phyloP scores from a whole-genome alignment of 345 rosid genomes.

The Camelina sativa region DNA sequence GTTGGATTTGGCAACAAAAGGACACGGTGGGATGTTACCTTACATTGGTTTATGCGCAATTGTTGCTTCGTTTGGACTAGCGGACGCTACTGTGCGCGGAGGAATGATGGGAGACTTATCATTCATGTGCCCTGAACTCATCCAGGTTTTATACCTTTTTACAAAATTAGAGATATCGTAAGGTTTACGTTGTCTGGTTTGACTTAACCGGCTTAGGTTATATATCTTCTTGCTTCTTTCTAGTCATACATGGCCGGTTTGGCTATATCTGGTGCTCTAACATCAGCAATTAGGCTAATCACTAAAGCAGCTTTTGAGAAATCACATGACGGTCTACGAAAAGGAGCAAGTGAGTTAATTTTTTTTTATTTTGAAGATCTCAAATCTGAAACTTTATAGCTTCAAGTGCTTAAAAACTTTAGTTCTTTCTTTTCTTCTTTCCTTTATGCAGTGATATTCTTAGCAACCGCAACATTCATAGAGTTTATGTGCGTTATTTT shows the following conservation, averaged over 20 bases:
- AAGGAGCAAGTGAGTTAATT: conserved; percentile 68
- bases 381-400: conserved; percentile 23
- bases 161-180: not conserved
- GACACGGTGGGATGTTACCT: conserved; percentile 71
- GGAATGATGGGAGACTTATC: conserved; percentile 90
- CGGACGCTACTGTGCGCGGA: conserved; percentile 83
- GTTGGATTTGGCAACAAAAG: conserved; percentile 79
- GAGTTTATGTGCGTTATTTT: conserved; percentile 67
- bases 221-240: conserved; percentile 16
- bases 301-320: conserved; percentile 81
- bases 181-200: not conserved
- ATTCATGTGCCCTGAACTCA: conserved; percentile 83
- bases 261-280: conserved; percentile 78
- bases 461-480: conserved; percentile 61
- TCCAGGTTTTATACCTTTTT: conserved; percentile 56
- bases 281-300: conserved; percentile 73
- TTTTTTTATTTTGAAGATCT: not conserved
- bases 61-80: conserved; percentile 69
- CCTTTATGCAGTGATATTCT: conserved; percentile 61
- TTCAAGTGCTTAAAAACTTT: not conserved
- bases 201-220: not conserved
- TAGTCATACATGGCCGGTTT: conserved; percentile 85
- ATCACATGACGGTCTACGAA: conserved; percentile 66
- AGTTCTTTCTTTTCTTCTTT: too few species aligned
- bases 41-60: conserved; percentile 63